Base-by-base conservation (phyloP, 805 yeast genomes). In the Sugiyamaella valdiviana region DNA sequence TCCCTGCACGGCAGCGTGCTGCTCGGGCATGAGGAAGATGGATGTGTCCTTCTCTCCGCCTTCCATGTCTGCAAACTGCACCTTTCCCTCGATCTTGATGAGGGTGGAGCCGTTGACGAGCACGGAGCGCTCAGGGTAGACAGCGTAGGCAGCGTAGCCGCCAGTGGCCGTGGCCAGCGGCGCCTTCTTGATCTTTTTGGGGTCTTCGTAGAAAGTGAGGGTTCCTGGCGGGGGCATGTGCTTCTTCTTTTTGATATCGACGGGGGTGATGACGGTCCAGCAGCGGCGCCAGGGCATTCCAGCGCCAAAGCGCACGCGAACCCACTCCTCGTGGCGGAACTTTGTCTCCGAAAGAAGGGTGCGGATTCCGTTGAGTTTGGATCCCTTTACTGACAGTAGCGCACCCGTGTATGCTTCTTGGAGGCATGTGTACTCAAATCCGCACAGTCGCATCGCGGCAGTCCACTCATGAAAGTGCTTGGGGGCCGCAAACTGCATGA, bases 381-480 rank as follows among this genome's bases (percentile, higher is more conserved):
- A 77, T 19, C 99, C 99, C 60, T 95, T 76, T n/a, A 96, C 89
- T 7, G 95, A 83, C 46, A 93, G 71, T 49, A 93, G 71, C 0
- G 97, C 96, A 7, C 96, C 99, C 0, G 99, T 90, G 65, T 93
- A 93, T 1, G 97, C 97, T 63, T 89, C 95, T 69, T 93, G 98
- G 50, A 93, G 71, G 9, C 88, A 71, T 16, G 82, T 78, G 65
- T 83, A 82, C 69, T 93, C 99, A 63, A 78, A 90, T 38, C 80
- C 75, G 10, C 95, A 74, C 53, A 93, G 71, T 51, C 96, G 72
- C 50, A 93, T 77, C 3, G 96, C 91, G 3, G 89, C 76, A 52
- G 81, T 79, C 98, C 98, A 93, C 50, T 74, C 74, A 46, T 75
- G 71, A 61, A 83, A 80, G 48, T 81, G 79, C 44, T 78, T 82